phyloP scores from a whole-genome alignment of 208 protist genomes.

The Herpetomonas samuelpessoai region DNA sequence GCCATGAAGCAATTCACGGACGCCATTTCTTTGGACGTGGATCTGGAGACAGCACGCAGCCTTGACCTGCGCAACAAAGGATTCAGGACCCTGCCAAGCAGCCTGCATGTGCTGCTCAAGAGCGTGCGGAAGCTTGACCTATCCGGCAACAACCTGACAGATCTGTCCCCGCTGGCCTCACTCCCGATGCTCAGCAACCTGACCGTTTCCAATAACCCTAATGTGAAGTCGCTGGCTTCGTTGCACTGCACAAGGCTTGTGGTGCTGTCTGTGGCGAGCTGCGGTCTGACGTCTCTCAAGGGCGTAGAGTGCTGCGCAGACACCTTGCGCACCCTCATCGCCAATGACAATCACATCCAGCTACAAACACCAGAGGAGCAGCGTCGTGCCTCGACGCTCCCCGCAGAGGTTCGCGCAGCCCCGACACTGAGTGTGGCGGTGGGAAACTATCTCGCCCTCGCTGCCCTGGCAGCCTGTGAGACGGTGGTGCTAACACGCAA shows the following conservation, averaged over 20 bases:
- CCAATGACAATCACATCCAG: constrained; percentile 76
- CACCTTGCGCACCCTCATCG: constrained; percentile 72
- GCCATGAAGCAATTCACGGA: constrained; percentile 51
- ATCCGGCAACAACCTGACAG: constrained; percentile 50
- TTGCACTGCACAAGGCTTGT: constrained; percentile 44
- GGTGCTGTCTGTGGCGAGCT: constrained; percentile 65
- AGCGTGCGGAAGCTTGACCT: constrained; percentile 69
- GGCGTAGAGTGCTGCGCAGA: constrained; percentile 55
- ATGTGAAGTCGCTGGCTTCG: constrained; percentile 38
- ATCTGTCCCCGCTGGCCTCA: constrained; percentile 37
- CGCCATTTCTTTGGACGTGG: constrained; percentile 72
- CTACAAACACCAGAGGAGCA: constrained; percentile 34
- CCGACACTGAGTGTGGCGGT: constrained; percentile 15
- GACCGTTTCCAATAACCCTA: constrained; percentile 49
- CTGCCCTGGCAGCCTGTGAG: constrained; percentile 44
- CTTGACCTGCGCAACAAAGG: constrained; percentile 44
- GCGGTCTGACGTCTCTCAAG: constrained; percentile 48
- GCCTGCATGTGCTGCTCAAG: constrained; percentile 49
- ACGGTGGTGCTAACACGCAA: constrained; percentile 81
- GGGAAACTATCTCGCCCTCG: constrained; percentile 52
- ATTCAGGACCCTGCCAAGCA: constrained; percentile 37
- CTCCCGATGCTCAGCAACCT: constrained; percentile 64
- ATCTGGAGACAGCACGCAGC: constrained; percentile 57
- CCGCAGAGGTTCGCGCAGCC: background rate
- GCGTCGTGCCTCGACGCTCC: background rate